These are phyloP conservation scores for Zasmidium cellare DNA, from an alignment of 2,329 filamentous ascomycete species.

Conservation along the genomic window DNA sequence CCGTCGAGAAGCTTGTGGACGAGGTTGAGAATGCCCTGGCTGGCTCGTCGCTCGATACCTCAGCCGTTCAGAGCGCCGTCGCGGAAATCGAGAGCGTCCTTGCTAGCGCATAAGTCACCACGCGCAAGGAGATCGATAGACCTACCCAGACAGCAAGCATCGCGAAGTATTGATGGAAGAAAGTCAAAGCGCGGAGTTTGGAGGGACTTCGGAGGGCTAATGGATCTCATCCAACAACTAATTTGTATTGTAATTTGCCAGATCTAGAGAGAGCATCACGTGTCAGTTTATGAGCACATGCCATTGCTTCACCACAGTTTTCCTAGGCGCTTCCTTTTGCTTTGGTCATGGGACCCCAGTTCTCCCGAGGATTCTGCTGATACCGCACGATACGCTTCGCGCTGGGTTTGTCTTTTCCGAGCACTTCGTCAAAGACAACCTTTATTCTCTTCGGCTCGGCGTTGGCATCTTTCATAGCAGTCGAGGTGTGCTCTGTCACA, in stretches of 20 bases:
- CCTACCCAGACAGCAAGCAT: background rate
- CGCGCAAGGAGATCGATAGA: background rate
- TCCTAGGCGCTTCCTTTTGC: slow-evolving; percentile 41
- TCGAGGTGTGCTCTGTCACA: slow-evolving; percentile 16
- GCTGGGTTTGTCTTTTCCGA: slow-evolving; percentile 67
- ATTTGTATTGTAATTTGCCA: background rate
- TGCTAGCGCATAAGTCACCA: background rate
- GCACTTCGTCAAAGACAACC: slow-evolving; percentile 75
- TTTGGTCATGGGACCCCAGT: slow-evolving; percentile 83
- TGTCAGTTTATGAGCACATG: background rate
- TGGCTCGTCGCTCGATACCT: background rate
- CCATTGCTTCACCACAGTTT: background rate
- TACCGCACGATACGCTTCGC: slow-evolving; percentile 75
- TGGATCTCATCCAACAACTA: background rate
- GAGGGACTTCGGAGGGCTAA: background rate
- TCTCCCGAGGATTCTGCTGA: slow-evolving; percentile 83
- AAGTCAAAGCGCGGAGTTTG: background rate
- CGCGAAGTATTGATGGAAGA: background rate
- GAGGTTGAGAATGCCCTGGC: background rate
- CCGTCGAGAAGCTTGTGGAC: background rate
- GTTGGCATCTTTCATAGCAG: slow-evolving; percentile 23
- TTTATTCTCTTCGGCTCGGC: slow-evolving; percentile 46
- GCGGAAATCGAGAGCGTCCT: background rate
- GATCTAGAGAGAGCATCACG: background rate
- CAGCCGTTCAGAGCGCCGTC: background rate